phyloP scores from a whole-genome alignment of 306 rosid genomes.

The Gleditsia sinensis region DNA sequence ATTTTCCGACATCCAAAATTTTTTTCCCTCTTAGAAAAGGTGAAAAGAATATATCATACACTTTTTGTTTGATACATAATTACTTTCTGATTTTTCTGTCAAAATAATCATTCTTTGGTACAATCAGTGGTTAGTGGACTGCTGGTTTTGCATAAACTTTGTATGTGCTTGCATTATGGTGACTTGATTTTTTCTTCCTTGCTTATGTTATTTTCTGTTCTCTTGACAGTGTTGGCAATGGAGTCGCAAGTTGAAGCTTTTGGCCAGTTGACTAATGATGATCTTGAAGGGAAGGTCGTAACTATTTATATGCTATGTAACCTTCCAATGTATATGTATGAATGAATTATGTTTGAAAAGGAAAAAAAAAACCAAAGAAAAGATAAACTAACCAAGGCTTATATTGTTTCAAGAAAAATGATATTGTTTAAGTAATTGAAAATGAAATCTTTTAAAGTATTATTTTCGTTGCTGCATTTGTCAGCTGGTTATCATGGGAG shows the following conservation, averaged over 20 bases:
- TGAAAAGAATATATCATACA: neutral
- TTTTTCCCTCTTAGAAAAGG: neutral
- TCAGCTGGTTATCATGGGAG: conserved; percentile 6
- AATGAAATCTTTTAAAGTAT: neutral
- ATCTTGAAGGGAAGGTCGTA: conserved; percentile 91
- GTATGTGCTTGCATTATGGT: conserved; percentile 10
- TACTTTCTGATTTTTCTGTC: neutral
- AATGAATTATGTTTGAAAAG: conserved; percentile 55
- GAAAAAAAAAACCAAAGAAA: conserved; percentile 33
- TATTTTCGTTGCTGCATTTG: neutral
- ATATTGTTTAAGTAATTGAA: conserved; percentile 5
- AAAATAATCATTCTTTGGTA: neutral
- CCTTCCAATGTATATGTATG: conserved; percentile 11
- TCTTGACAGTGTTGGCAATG: conserved; percentile 79
- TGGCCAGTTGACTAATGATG: conserved; percentile 87
- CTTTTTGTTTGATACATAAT: no score
- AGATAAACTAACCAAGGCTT: conserved; percentile 23
- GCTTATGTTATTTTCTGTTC: conserved; percentile 22
- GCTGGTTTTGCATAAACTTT: neutral
- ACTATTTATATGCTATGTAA: neutral
- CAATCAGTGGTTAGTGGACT: neutral
- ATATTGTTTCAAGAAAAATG: neutral
- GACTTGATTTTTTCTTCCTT: conserved; percentile 14
- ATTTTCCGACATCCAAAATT: neutral
- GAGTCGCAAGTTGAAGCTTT: conserved; percentile 98